Conservation (phyloP, 352 stramenopile species). For the Pythium utonaiense region DNA sequence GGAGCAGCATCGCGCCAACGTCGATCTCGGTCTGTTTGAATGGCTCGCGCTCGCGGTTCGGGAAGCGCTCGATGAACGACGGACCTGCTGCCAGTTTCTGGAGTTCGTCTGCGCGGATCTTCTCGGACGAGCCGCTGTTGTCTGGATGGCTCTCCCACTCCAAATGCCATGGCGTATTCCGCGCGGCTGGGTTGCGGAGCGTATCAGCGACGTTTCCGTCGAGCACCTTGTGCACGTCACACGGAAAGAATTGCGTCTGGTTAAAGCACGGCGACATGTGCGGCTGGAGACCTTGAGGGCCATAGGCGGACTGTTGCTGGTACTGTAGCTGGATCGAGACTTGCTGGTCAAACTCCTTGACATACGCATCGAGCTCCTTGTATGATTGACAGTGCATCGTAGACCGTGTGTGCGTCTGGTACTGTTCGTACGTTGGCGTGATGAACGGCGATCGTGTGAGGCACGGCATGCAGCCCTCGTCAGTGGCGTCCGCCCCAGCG, state of each 20-base stretch:
- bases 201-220: slow-evolving; percentile 61
- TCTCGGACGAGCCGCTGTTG: slow-evolving; percentile 57
- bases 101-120: slow-evolving; percentile 52
- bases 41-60: slow-evolving; percentile 35
- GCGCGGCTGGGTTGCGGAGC: slow-evolving; percentile 29
- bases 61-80: slow-evolving; percentile 67
- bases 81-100: slow-evolving; percentile 44
- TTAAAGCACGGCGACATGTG: slow-evolving; percentile 82
- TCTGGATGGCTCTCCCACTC: slow-evolving; percentile 58
- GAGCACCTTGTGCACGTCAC: slow-evolving; percentile 69
- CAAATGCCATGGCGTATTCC: slow-evolving; percentile 40
- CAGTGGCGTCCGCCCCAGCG: slow-evolving; percentile 30
- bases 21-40: slow-evolving; percentile 9
- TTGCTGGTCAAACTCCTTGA: slow-evolving; percentile 81
- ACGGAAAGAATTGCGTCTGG: slow-evolving; percentile 78
- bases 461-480: slow-evolving; percentile 61
- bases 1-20: slow-evolving; percentile 23
- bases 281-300: slow-evolving; percentile 58
- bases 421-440: slow-evolving; percentile 35
- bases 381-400: slow-evolving; percentile 48
- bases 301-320: slow-evolving; percentile 60
- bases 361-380: slow-evolving; percentile 73
- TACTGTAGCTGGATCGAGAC: slow-evolving; percentile 75
- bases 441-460: slow-evolving; percentile 53
- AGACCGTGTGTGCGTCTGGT: slow-evolving; percentile 32